phyloP scores from a whole-genome alignment of 805 yeast genomes.

The Wickerhamiella occidentalis region DNA sequence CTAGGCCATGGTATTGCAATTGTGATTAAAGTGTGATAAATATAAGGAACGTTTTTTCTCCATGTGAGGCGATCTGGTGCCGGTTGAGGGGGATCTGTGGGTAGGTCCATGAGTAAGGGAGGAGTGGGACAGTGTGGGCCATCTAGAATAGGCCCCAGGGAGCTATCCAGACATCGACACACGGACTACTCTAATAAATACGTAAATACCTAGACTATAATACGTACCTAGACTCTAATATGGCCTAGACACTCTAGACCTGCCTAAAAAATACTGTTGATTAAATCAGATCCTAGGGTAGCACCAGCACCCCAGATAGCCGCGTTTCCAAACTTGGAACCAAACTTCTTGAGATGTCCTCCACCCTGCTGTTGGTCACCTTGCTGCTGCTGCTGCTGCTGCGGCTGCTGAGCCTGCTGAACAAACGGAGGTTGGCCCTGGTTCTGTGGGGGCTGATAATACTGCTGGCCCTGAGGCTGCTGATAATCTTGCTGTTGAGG shows the following conservation, averaged over 20 bases:
- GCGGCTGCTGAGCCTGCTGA: conserved; percentile 11
- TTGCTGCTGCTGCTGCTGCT: conserved; percentile 14
- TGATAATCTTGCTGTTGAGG: conserved; percentile 30
- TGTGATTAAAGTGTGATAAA: conserved; percentile 44
- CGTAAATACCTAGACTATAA: no score
- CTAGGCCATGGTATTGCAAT: conserved; percentile 55
- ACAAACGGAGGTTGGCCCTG: conserved; percentile 17
- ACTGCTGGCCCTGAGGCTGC: conserved; percentile 25
- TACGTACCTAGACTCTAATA: no score
- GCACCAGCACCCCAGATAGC: conserved; percentile 94
- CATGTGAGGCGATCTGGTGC: conserved; percentile 29
- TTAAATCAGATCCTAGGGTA: conserved; percentile 69
- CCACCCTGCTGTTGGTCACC: conserved; percentile 13
- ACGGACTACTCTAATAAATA: no score
- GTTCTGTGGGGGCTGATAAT: conserved; percentile 21
- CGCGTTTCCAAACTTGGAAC: conserved; percentile 72
- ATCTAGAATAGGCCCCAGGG: no score
- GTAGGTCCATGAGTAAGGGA: conserved; percentile 1
- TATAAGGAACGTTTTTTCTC: conserved; percentile 48
- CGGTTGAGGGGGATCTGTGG: conserved; percentile 3
- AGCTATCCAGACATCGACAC: no score
- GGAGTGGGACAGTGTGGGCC: no score
- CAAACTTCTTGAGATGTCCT: conserved; percentile 29
- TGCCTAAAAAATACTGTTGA: conserved; percentile 30
- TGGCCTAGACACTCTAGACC: neutral